phyloP scores from a whole-genome alignment of 2,329 filamentous ascomycete genomes.

The Magnaporthiopsis incrustans region DNA sequence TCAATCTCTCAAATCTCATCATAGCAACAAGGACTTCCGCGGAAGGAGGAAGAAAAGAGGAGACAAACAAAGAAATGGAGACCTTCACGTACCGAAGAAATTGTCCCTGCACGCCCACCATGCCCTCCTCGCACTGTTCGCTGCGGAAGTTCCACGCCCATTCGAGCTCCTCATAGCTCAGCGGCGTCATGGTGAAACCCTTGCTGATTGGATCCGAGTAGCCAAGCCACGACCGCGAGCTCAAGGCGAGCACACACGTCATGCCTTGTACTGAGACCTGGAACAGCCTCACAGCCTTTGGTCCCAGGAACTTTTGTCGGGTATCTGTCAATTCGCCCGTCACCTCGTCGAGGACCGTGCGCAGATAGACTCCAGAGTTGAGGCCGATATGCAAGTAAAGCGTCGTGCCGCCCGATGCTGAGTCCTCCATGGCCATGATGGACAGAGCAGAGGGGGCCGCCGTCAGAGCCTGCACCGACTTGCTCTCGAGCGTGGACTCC shows the following conservation, averaged over 20 bases:
- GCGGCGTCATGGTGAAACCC: constrained; percentile 83
- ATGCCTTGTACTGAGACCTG: constrained; percentile 82
- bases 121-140: constrained; percentile 85
- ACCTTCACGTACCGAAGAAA: constrained; percentile 62
- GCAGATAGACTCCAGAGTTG: constrained; percentile 89
- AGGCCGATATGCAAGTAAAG: constrained; percentile 94
- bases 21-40: constrained; percentile 23
- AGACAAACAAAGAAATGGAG: constrained; percentile 17
- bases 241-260: constrained; percentile 79
- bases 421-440: constrained; percentile 95
- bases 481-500: constrained; percentile 83
- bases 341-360: constrained; percentile 89
- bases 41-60: constrained; percentile 16
- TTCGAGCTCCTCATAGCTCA: constrained; percentile 81
- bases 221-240: constrained; percentile 90
- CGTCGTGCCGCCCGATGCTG: constrained; percentile 77
- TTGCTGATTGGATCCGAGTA: constrained; percentile 84
- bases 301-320: constrained; percentile 85
- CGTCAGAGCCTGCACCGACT: constrained; percentile 88
- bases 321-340: constrained; percentile 95
- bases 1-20: constrained; percentile 61
- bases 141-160: constrained; percentile 97
- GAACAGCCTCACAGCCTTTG: constrained; percentile 83
- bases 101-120: constrained; percentile 87
- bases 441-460: constrained; percentile 81